Percentiles rank a stretch among this genome's conserved stretches.
These are phyloP conservation scores for Camelina laxa DNA, from an alignment of 345 rosid genomes.

Conservation along the genomic window DNA sequence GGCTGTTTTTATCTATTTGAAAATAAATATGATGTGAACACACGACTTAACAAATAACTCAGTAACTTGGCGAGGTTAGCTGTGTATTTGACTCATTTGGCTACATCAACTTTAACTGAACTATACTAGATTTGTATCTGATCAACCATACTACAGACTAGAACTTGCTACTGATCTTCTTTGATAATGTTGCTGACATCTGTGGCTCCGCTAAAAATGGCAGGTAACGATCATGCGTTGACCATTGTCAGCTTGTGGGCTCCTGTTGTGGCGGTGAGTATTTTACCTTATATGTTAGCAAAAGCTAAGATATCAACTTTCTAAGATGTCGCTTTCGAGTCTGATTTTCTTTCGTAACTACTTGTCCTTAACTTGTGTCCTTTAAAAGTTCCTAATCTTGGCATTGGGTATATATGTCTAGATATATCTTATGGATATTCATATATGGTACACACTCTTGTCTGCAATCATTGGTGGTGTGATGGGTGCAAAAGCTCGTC, in stretches of 20 bases:
- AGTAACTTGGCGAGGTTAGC: conserved; percentile 12
- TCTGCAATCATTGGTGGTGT: conserved; percentile 97
- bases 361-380: conserved; percentile 19
- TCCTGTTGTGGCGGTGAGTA: conserved; percentile 93
- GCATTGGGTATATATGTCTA: conserved; percentile 36
- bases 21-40: background rate
- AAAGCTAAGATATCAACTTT: background rate
- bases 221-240: conserved; percentile 86
- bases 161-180: conserved; percentile 24
- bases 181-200: conserved; percentile 28
- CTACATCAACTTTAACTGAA: conserved; percentile 17
- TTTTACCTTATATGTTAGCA: conserved; percentile 15
- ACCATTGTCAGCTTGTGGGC: conserved; percentile 94
- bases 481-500: conserved; percentile 96
- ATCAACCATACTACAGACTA: conserved; percentile 25
- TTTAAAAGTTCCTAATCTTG: conserved; percentile 24
- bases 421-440: conserved; percentile 97
- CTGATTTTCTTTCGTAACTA: conserved; percentile 9
- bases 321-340: conserved; percentile 28
- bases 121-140: conserved; percentile 9
- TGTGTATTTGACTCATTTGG: conserved; percentile 5
- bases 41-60: conserved; percentile 11
- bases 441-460: conserved; percentile 90
- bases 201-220: conserved; percentile 40
- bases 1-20: background rate